Conservation (phyloP, 2,329 filamentous ascomycete species). For the Beauveria asiatica region DNA sequence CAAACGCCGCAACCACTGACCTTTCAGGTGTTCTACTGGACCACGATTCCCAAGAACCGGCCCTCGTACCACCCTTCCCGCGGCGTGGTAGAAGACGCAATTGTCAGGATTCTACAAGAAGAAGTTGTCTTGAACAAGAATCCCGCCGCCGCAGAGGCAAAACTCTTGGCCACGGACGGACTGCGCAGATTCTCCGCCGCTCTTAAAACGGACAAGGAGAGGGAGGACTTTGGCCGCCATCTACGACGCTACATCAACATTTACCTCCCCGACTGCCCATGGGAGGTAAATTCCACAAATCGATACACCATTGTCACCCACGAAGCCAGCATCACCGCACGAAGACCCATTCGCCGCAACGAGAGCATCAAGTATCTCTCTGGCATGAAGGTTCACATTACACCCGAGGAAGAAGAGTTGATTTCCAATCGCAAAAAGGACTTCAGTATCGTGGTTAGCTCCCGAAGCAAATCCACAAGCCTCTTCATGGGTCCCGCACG, state of each 20-base stretch:
- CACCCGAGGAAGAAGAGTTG: constrained; percentile 78
- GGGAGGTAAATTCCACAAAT: constrained; percentile 86
- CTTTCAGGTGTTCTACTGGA: constrained; percentile 85
- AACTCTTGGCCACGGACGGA: constrained; percentile 64
- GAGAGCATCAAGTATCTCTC: constrained; percentile 85
- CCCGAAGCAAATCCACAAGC: constrained; percentile 80
- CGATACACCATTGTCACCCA: constrained; percentile 87
- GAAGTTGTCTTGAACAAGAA: constrained; percentile 71
- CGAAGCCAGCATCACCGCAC: constrained; percentile 79
- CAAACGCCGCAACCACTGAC: neutral
- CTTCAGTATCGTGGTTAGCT: constrained; percentile 94
- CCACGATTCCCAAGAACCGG: constrained; percentile 88
- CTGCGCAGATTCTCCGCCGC: constrained; percentile 60
- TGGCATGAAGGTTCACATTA: constrained; percentile 88
- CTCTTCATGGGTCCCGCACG: constrained; percentile 91
- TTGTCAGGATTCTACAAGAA: constrained; percentile 51
- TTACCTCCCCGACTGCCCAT: constrained; percentile 87
- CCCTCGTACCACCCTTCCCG: constrained; percentile 78
- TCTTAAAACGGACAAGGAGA: constrained; percentile 68
- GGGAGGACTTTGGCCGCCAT: constrained; percentile 78
- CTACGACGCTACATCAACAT: constrained; percentile 86
- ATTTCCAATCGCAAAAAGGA: constrained; percentile 78
- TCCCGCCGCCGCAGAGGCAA: constrained; percentile 58
- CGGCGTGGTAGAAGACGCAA: constrained; percentile 59
- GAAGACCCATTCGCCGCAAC: constrained; percentile 68